Conservation (phyloP, 2,329 filamentous ascomycete species). For the Simplicillium sp. region DNA sequence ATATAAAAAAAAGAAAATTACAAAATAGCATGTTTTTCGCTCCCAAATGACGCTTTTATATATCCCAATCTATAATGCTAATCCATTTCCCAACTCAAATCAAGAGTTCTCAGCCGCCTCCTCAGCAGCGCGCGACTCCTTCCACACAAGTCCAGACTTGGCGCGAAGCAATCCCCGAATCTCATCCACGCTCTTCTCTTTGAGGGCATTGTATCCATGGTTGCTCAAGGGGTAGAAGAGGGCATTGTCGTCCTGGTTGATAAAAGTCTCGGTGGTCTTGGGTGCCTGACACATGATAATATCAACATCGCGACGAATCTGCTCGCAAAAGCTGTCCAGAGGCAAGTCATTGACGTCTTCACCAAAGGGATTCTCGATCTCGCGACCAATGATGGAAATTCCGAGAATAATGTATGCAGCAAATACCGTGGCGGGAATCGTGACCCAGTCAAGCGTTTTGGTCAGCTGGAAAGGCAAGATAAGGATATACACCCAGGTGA, state of each 20-base stretch:
- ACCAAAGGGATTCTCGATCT: constrained; percentile 82
- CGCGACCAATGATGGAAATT: constrained; percentile 62
- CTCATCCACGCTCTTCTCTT: not conserved
- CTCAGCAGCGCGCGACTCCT: too few species aligned
- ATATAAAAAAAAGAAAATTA: too few species aligned
- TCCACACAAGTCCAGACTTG: not conserved
- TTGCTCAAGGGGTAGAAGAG: not conserved
- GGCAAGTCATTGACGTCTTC: constrained; percentile 76
- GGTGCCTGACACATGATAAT: constrained; percentile 35
- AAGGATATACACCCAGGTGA: constrained; percentile 76
- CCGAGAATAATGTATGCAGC: constrained; percentile 78
- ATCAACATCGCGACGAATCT: constrained; percentile 65
- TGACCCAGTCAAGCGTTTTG: constrained; percentile 54
- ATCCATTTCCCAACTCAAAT: too few species aligned
- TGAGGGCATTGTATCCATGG: not conserved
- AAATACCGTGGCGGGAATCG: constrained; percentile 64
- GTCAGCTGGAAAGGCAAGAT: constrained; percentile 75
- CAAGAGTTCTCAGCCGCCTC: too few species aligned
- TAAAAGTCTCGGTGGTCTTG: not conserved
- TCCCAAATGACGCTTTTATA: too few species aligned
- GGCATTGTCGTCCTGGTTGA: not conserved
- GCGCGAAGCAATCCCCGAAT: not conserved
- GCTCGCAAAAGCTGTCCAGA: constrained; percentile 66
- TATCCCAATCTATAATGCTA: too few species aligned
- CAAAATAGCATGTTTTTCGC: too few species aligned